Base-by-base conservation (phyloP, 139 green algal genomes). In the Picochlorum costavermella region DNA sequence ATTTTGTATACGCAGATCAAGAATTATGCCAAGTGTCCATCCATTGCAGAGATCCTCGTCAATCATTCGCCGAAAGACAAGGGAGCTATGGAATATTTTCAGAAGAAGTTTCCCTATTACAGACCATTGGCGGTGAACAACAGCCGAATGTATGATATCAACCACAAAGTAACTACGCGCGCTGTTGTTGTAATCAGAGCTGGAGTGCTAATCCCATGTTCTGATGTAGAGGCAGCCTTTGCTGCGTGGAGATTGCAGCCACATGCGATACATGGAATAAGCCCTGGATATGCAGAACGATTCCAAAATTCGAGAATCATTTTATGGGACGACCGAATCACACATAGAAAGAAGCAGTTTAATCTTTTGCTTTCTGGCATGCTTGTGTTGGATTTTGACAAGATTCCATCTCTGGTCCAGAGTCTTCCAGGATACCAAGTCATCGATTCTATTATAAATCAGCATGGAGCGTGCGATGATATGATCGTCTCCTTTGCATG, bases 21-120 rank as follows among this genome's bases (percentile, higher is more conserved):
- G 9, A 73, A 84, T 70, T 84, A 84, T 67, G 56, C 26, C 10
- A 66, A 59, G 29, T 84, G 77, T 56, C 23, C 70, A 28, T 77
- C 70, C 2, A 75, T 81, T 29, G 45, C 36, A 1, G 64, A 79
- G n/a, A 73, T 83, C 14, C 57, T 83, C 44, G 61, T 83, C 12
- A 23, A 46, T 49, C 23, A 40, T 17, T 6, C 46, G 30, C 12
- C 50, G 14, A 29, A 29, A 28, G 17, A 33, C 13, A 10, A 14
- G 53, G 9, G 20, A 36, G 53, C 23, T 13, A 23, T 25, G 9
- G 28, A 20, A 23, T 6, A 23, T 6, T 60, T 81, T 44, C 72
- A 67, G 3, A 73, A 81, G 50, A 60, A 75, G 5, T 58, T 83
- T 26, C 64, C 72, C 5, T 61, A 62, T 33, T 68, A 83, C 65